Evolutionary conservation across 2,329 filamentous ascomycete genomes (phyloP).

Genomic region (Kalmusia sp.): DNA sequence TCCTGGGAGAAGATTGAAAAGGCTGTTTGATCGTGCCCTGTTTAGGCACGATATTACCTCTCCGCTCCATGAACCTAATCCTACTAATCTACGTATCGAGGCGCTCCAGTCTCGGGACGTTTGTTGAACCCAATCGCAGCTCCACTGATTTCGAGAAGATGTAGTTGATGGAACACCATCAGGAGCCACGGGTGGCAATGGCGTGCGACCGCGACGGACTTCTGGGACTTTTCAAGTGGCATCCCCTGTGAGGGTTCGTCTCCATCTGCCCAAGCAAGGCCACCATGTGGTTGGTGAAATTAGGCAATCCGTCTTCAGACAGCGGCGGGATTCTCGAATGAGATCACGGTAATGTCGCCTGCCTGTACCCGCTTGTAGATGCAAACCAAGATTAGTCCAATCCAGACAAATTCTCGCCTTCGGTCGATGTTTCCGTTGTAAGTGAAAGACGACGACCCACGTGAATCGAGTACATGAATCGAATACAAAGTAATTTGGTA

Average conservation of each 20-base stretch:
- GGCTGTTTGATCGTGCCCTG: conserved; percentile 24
- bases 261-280: neutral
- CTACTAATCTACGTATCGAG: too few species aligned
- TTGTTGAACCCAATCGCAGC: neutral
- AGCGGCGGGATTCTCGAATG: neutral
- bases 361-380: neutral
- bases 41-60: too few species aligned
- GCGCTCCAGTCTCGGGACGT: neutral
- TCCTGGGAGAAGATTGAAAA: conserved; percentile 56
- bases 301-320: neutral
- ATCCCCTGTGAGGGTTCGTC: neutral
- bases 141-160: neutral
- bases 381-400: neutral
- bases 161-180: neutral
- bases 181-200: neutral
- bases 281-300: neutral
- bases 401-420: neutral
- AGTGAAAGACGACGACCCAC: neutral
- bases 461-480: neutral
- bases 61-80: too few species aligned
- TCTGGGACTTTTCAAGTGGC: neutral
- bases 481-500: too few species aligned
- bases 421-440: neutral
- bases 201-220: neutral
- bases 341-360: neutral